A percentile compares a stretch with the other conserved stretches of the same genome.
These are phyloP conservation scores for Lecanoromycetidae sp. DNA, from an alignment of 2,329 filamentous ascomycete genomes.

Conservation along the genomic window DNA sequence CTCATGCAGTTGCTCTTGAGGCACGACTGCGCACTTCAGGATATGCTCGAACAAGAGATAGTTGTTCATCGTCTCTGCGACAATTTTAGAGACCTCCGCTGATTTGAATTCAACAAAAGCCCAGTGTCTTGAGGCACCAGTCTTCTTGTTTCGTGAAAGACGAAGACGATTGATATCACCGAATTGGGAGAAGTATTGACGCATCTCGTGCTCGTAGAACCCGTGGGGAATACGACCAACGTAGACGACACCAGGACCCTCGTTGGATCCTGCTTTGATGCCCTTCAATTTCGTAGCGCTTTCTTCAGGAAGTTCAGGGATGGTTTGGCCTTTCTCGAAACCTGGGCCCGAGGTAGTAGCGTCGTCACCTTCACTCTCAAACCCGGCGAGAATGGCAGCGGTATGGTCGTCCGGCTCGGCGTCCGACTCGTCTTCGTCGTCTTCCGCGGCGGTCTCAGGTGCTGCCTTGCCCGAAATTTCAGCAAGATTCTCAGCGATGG, in stretches of 20 bases:
- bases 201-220: slow-evolving; percentile 96
- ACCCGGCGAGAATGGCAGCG: slow-evolving; percentile 41
- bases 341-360: slow-evolving; percentile 34
- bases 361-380: slow-evolving; percentile 43
- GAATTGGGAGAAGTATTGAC: slow-evolving; percentile 86
- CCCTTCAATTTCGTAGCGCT: slow-evolving; percentile 40
- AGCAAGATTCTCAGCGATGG: slow-evolving; percentile 17
- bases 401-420: slow-evolving; percentile 37
- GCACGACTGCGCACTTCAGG: slow-evolving; percentile 71
- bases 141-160: slow-evolving; percentile 83
- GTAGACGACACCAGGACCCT: slow-evolving; percentile 65
- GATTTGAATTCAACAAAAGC: slow-evolving; percentile 83
- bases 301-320: slow-evolving; percentile 34
- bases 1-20: slow-evolving; percentile 63
- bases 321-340: slow-evolving; percentile 33
- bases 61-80: slow-evolving; percentile 92
- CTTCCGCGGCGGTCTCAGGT: slow-evolving; percentile 1
- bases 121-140: slow-evolving; percentile 82
- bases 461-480: slow-evolving; percentile 11
- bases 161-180: slow-evolving; percentile 67
- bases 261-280: slow-evolving; percentile 33
- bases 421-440: slow-evolving; percentile 16
- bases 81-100: slow-evolving; percentile 73
- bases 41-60: slow-evolving; percentile 94
- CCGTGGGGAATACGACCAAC: slow-evolving; percentile 80